Evolutionary conservation across 1,139 yeast genomes (phyloP).

Genomic region (Nakaseomyces bracarensis): DNA sequence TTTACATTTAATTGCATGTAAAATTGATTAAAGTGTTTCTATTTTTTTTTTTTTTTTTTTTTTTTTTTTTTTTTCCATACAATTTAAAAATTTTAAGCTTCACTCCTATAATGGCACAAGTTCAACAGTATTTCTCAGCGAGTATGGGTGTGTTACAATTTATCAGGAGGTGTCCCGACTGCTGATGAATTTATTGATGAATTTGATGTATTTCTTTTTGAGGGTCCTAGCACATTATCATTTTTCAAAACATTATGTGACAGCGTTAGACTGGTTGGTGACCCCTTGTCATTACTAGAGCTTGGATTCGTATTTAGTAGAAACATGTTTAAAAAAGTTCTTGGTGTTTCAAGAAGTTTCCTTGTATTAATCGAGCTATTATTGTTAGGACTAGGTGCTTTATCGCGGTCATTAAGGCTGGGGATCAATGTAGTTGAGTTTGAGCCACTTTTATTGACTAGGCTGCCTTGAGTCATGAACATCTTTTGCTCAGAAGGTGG

Average conservation of each 20-base stretch:
- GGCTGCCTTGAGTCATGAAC: neutral
- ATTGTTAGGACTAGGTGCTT: neutral
- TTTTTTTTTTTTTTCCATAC: too few species aligned
- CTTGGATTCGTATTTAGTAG: constrained; percentile 6
- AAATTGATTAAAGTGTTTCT: too few species aligned
- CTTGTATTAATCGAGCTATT: constrained; percentile 5
- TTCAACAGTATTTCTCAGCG: too few species aligned
- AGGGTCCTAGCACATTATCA: neutral
- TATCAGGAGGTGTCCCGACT: constrained; percentile 1
- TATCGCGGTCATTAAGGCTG: neutral
- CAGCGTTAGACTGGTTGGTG: neutral
- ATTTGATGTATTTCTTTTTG: constrained; percentile 1
- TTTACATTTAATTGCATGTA: too few species aligned
- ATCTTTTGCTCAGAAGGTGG: neutral
- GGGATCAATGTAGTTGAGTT: neutral
- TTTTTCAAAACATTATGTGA: neutral
- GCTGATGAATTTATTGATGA: constrained; percentile 2
- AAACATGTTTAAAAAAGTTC: constrained; percentile 12
- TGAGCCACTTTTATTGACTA: neutral
- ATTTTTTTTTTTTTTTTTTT: too few species aligned
- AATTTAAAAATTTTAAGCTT: too few species aligned
- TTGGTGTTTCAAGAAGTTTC: constrained; percentile 10
- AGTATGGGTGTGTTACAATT: neutral
- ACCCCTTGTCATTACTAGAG: neutral
- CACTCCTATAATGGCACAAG: too few species aligned